These are phyloP conservation scores for Phytophthora multivora DNA, from an alignment of 352 stramenopile genomes.

Conservation along the genomic window DNA sequence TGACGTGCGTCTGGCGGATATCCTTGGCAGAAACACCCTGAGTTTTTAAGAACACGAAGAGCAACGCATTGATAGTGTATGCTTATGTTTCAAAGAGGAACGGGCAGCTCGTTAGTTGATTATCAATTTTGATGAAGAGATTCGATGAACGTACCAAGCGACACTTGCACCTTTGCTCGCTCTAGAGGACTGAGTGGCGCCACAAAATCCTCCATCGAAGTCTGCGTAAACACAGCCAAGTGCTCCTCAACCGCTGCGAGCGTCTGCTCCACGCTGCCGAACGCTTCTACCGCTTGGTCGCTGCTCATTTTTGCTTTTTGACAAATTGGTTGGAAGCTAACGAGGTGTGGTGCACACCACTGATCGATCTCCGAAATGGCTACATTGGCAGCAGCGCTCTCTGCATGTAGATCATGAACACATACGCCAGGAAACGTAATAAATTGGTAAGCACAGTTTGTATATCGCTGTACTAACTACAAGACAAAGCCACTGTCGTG, in stretches of 20 bases:
- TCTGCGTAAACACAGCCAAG: conserved; percentile 60
- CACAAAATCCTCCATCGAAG: conserved; percentile 61
- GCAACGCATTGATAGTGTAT: conserved; percentile 86
- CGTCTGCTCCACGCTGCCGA: conserved; percentile 80
- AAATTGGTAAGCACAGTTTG: too few species aligned
- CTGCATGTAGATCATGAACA: too few species aligned
- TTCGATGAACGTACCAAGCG: conserved; percentile 55
- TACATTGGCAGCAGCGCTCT: too few species aligned
- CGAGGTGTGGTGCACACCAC: conserved; percentile 20
- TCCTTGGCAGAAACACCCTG: conserved; percentile 89
- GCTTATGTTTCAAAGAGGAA: conserved; percentile 37
- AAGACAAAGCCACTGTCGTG: conserved; percentile 22
- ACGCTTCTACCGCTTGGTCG: conserved; percentile 64
- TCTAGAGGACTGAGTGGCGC: conserved; percentile 67
- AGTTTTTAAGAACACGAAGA: conserved; percentile 89
- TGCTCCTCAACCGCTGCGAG: conserved; percentile 78
- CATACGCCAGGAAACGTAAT: too few species aligned
- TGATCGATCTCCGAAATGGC: neutral
- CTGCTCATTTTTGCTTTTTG: conserved; percentile 43
- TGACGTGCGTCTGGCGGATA: conserved; percentile 89
- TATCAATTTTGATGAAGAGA: neutral
- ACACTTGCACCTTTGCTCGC: conserved; percentile 86
- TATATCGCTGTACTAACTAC: conserved; percentile 5
- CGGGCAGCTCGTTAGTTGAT: conserved; percentile 1
- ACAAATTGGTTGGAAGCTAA: conserved; percentile 23